Percentiles rank a stretch among this genome's conserved stretches.
These are phyloP conservation scores for Fusarium sp. DNA, from an alignment of 2,329 filamentous ascomycete species.

Conservation along the genomic window DNA sequence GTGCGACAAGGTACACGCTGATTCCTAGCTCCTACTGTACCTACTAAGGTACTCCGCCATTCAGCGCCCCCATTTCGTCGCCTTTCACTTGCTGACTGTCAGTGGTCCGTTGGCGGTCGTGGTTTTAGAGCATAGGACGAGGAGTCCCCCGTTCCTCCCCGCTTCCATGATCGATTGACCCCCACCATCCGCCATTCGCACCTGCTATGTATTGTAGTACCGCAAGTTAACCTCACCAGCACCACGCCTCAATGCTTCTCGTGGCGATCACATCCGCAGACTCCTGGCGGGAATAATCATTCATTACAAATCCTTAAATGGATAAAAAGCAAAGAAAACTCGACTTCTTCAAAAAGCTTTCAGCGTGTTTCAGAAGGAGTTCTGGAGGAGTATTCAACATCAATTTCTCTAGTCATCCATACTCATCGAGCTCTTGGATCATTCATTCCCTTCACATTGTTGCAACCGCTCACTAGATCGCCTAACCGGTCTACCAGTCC, in stretches of 20 bases:
- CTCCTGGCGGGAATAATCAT: not conserved
- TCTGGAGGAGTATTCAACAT: not conserved
- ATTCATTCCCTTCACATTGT: not conserved
- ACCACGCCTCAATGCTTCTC: slow-evolving; percentile 5
- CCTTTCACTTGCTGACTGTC: slow-evolving; percentile 23
- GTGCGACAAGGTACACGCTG: slow-evolving; percentile 1
- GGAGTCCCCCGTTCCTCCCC: slow-evolving; percentile 12
- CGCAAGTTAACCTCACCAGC: slow-evolving; percentile 13
- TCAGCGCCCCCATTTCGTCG: slow-evolving; percentile 27
- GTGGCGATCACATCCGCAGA: slow-evolving; percentile 9
- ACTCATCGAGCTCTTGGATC: not conserved
- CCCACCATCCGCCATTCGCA: not conserved
- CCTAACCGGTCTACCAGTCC: not conserved
- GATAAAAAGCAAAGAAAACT: not conserved
- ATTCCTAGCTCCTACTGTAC: no score
- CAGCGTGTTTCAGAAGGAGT: not conserved
- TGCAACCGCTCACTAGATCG: not conserved
- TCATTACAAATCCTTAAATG: not conserved
- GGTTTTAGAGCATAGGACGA: not conserved
- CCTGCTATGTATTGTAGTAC: not conserved
- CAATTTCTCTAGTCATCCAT: not conserved
- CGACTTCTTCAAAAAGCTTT: not conserved
- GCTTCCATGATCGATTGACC: not conserved
- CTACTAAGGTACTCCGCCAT: slow-evolving; percentile 23
- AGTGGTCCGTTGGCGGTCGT: slow-evolving; percentile 9